Evolutionary conservation across 2,329 filamentous ascomycete species (phyloP).

Genomic region (Setomelanomma holmii): DNA sequence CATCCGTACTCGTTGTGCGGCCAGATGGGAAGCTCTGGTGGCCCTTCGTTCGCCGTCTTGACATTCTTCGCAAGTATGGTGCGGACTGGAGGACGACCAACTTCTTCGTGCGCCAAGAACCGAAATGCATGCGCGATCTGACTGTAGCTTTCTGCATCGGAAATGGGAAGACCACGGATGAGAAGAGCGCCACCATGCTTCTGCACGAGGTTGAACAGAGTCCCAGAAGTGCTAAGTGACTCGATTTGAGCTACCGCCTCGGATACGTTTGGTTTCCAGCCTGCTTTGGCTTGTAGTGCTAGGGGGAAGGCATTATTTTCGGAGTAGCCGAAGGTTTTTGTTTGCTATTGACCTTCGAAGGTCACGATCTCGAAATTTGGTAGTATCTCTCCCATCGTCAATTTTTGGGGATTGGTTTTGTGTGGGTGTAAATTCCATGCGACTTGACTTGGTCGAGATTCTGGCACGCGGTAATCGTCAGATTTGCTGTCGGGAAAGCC

Average conservation of each 20-base stretch:
- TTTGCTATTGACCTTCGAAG: conserved; percentile 6
- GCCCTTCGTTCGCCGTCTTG: conserved; percentile 50
- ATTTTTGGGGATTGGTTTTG: background rate
- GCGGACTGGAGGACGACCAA: conserved; percentile 43
- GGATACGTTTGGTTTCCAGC: conserved; percentile 1
- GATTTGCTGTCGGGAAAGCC: no score
- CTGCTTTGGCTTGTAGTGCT: conserved; percentile 2
- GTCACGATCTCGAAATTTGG: conserved; percentile 1
- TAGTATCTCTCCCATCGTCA: conserved; percentile 1
- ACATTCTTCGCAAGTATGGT: conserved; percentile 44
- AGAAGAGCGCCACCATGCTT: conserved; percentile 46
- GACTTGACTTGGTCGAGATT: no score
- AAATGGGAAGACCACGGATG: conserved; percentile 44
- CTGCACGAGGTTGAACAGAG: conserved; percentile 29
- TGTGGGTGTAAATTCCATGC: no score
- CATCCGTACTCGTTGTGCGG: conserved; percentile 49
- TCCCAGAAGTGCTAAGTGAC: conserved; percentile 28
- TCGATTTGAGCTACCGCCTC: conserved; percentile 16
- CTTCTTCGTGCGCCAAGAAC: conserved; percentile 44
- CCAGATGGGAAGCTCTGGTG: conserved; percentile 51
- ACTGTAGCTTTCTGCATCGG: conserved; percentile 44
- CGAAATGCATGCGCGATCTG: conserved; percentile 47
- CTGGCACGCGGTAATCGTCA: no score
- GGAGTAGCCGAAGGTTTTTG: conserved; percentile 3
- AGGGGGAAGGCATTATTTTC: conserved; percentile 8